Base-by-base conservation (phyloP, 2,329 filamentous ascomycete genomes). In the Fusarium sp. region DNA sequence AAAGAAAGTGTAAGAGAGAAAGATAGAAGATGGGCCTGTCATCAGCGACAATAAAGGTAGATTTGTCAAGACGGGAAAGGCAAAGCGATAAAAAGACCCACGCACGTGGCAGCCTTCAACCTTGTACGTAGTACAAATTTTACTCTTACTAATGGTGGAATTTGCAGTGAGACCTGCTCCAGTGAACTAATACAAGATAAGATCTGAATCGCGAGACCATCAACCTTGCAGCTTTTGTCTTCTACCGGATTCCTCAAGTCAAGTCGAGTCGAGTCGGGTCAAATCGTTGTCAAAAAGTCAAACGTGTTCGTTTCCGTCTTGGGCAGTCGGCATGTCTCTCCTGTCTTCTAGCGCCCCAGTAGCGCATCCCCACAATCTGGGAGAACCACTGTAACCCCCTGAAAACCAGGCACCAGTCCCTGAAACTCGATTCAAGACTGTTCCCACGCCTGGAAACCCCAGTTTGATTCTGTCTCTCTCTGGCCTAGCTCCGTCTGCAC, bases 71-170 rank as follows among this genome's bases (percentile, higher is more conserved):
- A 64, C 59, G 33, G 42, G 52, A 64, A 60, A 73, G 69, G 71
- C 66, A 73, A 74, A 69, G 71, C 70, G 72, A 71, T 63, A 60
- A 67, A 62, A 65, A 68, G 62, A 59, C 69, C 69, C 69, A 75
- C 72, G 76, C 76, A 78, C 75, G 76, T 77, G 75, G 72, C 71
- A 73, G 65, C 63, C 59, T 57, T 57, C 50, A 69, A 70, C 62
- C 61, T 54, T 60, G 48, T n/a, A 40, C 58, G 48, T n/a, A 40
- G 35, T 35, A 41, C 48, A 51, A 25, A n/a, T 43, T 51, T 43
- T 51, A 21, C 21, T 31, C 48, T 36, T 29, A 50, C 41, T 46
- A 31, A 41, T 37, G 36, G 31, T 29, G 20, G 25, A 40, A 20
- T 40, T 25, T 56, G 29, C 21, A 35, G 27, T 39, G 33, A 33